Base-by-base conservation (phyloP, 2,329 filamentous ascomycete genomes). In the Fusarium mangiferae region DNA sequence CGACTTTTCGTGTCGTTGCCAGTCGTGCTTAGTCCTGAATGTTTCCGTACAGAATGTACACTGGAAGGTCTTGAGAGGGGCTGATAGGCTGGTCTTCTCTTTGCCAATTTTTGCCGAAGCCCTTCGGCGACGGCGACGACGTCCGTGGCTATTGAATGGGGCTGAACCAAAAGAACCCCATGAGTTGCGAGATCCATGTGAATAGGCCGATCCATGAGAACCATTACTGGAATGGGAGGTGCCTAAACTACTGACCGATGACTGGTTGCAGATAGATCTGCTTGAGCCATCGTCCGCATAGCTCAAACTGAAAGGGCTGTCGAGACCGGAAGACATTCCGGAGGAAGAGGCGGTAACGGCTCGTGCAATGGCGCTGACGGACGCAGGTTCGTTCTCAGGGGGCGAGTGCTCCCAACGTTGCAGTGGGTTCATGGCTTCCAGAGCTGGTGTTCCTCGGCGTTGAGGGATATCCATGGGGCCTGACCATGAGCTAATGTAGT, bases 381-480 rank as follows among this genome's bases (percentile, higher is more conserved):
- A 89, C 36, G 89, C 89, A 45, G 87, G 87, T 85, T 91, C 87
- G 84, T 91, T 83, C 80, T 90, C 85, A 5, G 89, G 86, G 12
- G 88, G 89, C 24, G 89, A 90, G 79, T 89, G 85, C 76, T 86
- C 85, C 88, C 88, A 90, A 83, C 88, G 84, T 78, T 90, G 87
- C 41, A 90, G 81, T 15, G 87, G 88, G 70, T 89, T 89, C 87
- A 90, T 88, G 60, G 78, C 77, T 74, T 89, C 86, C 24, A 85
- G 81, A 20, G 84, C 87, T 5, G 90, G 88, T 51, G 89, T 89
- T 56, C 87, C 87, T 64, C 86, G 83, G 77, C 88, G 84, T 77
- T 87, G 85, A 17, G 94, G 93, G 62, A 97, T 95, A 72, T 95
- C 91, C 70, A 97, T 91, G 8, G 91, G 90, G 63, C 86, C 85